Conservation (phyloP, 2,329 filamentous ascomycete genomes). For the Endothia cerciana region DNA sequence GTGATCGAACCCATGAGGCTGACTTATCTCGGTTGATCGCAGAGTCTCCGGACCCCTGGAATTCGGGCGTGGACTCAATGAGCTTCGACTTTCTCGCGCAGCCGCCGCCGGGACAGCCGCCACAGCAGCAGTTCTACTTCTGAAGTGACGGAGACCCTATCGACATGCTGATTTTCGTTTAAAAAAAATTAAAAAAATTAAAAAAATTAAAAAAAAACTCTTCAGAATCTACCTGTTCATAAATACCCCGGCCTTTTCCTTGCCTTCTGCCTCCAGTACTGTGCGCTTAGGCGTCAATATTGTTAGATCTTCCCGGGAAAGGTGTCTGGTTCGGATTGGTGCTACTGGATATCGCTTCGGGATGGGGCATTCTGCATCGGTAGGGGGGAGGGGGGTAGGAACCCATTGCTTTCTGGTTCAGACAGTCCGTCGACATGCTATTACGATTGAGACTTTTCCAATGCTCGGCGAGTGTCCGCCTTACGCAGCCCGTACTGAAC, state of each 20-base stretch:
- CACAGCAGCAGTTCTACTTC: slow-evolving; percentile 61
- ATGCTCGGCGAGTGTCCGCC: too few relatives aligned
- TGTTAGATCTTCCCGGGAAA: not conserved
- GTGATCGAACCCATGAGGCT: not conserved
- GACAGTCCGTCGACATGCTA: not conserved
- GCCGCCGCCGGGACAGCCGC: slow-evolving; percentile 60
- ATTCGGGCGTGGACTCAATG: slow-evolving; percentile 58
- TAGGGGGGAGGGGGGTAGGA: too few relatives aligned
- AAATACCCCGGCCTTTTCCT: not conserved
- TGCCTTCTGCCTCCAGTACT: not conserved
- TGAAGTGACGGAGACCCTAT: slow-evolving; percentile 34
- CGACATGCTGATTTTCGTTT: not conserved
- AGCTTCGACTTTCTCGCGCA: slow-evolving; percentile 65
- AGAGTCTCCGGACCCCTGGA: slow-evolving; percentile 65
- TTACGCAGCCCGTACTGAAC: not conserved
- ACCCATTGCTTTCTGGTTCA: not conserved
- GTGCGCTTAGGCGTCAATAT: not conserved
- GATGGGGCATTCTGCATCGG: not conserved
- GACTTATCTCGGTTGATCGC: slow-evolving; percentile 1
- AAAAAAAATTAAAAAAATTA: too few relatives aligned
- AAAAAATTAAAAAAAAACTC: not conserved
- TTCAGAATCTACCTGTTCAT: not conserved
- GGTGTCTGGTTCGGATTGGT: not conserved
- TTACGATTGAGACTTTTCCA: too few relatives aligned
- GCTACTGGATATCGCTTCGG: not conserved